These are phyloP conservation scores for Zygosaccharomyces bisporus DNA, from an alignment of 805 yeast genomes.

Conservation along the genomic window DNA sequence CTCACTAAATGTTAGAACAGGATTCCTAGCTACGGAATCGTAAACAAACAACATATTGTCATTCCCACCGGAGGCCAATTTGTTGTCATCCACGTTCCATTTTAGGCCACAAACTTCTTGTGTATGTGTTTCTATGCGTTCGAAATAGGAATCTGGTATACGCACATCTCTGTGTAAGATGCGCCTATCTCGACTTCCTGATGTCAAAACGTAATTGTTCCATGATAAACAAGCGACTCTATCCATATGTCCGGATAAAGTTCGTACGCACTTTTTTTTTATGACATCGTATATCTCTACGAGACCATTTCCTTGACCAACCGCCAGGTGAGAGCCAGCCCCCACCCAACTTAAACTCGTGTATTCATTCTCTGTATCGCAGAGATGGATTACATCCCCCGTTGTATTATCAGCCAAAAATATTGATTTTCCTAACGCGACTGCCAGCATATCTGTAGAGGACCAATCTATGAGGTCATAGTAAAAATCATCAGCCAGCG, in stretches of 20 bases:
- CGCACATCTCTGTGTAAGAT: conserved; percentile 91
- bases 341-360: conserved; percentile 92
- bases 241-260: conserved; percentile 86
- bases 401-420: conserved; percentile 87
- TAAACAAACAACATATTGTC: conserved; percentile 83
- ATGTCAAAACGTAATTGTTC: conserved; percentile 84
- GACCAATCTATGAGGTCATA: conserved; percentile 96
- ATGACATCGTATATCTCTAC: conserved; percentile 96
- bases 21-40: conserved; percentile 68
- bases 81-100: conserved; percentile 90
- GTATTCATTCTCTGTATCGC: conserved; percentile 71
- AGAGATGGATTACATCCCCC: conserved; percentile 76
- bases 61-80: conserved; percentile 92
- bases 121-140: conserved; percentile 66
- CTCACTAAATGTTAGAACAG: conserved; percentile 69
- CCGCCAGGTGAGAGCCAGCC: conserved; percentile 88
- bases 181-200: conserved; percentile 82
- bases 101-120: conserved; percentile 96
- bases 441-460: conserved; percentile 79
- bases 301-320: conserved; percentile 81
- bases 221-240: conserved; percentile 88
- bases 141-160: conserved; percentile 74
- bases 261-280: conserved; percentile 73
- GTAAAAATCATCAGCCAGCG: conserved; percentile 88
- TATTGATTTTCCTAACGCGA: conserved; percentile 83